Base-by-base conservation (phyloP, 768 basidiomycete genomes). In the Mycena vitilis region DNA sequence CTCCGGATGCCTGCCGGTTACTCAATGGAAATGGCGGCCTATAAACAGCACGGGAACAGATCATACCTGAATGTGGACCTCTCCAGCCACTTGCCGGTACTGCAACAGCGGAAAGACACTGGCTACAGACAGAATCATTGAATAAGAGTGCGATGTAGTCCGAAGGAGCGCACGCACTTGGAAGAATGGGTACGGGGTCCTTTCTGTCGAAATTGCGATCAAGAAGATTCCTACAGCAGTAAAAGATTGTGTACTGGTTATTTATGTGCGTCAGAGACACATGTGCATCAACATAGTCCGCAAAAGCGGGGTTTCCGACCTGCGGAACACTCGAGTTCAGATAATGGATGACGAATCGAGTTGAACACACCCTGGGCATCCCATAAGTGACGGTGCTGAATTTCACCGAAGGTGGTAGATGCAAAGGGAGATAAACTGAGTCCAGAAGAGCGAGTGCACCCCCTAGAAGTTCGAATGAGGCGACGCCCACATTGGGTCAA, bases 251-350 rank as follows among this genome's bases (percentile, higher is more conserved):
- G 20, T 58, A 78, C 80, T 75, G 65, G 75, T 89, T 88, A 73
- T 84, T 87, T 72, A 89, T 81, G 64, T 83, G 87, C 0, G 81
- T 84, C 60, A 87, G 65, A 12, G 75, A 64, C 34, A 78, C 20
- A 57, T 83, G 74, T 5, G 82, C 79, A 64, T 87, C 84, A 52
- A 87, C 82, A 71, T 86, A 86, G 75, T 87, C 66, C 2, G 86
- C 87, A 67, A 88, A 89, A 10, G 78, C 87, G 66, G 82, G 82
- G 75, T 89, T 87, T 0, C 88, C 87, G 60, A 85, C 82, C 81
- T 84, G 59, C 11, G 22, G 20, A 10, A 23, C 63, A 22, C 4
- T 53, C 16, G 36, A 2, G 30, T 30, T 56, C 58, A 30, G n/a
- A 42, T 20, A 34, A 4, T 16, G 15, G 5, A 56, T 22, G 18